Percentiles rank a stretch among this genome's conserved stretches.
phyloP scores from a whole-genome alignment of 371 early-diverging fungal species.

The Ordospora colligata region DNA sequence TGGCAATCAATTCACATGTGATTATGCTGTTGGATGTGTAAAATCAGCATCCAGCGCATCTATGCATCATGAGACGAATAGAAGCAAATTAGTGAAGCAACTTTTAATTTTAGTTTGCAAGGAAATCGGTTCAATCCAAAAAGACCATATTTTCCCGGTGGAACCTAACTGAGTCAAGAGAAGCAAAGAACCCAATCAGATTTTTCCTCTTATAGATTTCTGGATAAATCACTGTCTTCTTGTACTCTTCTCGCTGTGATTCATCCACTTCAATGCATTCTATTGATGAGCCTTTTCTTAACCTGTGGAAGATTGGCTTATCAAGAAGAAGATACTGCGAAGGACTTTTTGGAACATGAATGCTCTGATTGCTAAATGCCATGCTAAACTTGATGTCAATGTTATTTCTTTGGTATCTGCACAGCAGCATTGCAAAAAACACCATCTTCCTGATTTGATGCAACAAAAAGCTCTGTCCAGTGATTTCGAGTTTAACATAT shows the following conservation, averaged over 20 bases:
- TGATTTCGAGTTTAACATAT: conserved; percentile 78
- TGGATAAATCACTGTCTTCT: conserved; percentile 34
- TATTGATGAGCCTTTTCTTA: conserved; percentile 14
- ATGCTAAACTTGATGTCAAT: conserved; percentile 35
- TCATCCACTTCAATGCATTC: conserved; percentile 26
- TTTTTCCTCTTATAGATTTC: conserved; percentile 18
- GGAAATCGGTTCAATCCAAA: not conserved
- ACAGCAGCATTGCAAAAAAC: conserved; percentile 44
- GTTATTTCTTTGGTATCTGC: conserved; percentile 47
- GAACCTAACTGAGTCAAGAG: conserved; percentile 13
- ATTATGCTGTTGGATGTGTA: too few species aligned
- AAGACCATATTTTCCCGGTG: conserved; percentile 2
- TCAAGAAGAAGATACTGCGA: conserved; percentile 82
- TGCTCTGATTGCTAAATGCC: conserved; percentile 65
- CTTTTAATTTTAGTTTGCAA: too few species aligned
- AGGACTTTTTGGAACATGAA: conserved; percentile 94
- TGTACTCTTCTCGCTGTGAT: conserved; percentile 11
- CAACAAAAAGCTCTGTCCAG: conserved; percentile 95
- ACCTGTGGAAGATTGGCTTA: conserved; percentile 62
- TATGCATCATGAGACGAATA: too few species aligned
- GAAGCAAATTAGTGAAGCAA: too few species aligned
- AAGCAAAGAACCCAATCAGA: conserved; percentile 8
- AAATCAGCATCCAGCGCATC: too few species aligned
- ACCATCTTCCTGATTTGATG: conserved; percentile 94
- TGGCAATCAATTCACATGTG: too few species aligned